These are phyloP conservation scores for Podaxis pistillaris DNA, from an alignment of 768 basidiomycete species.

Conservation along the genomic window DNA sequence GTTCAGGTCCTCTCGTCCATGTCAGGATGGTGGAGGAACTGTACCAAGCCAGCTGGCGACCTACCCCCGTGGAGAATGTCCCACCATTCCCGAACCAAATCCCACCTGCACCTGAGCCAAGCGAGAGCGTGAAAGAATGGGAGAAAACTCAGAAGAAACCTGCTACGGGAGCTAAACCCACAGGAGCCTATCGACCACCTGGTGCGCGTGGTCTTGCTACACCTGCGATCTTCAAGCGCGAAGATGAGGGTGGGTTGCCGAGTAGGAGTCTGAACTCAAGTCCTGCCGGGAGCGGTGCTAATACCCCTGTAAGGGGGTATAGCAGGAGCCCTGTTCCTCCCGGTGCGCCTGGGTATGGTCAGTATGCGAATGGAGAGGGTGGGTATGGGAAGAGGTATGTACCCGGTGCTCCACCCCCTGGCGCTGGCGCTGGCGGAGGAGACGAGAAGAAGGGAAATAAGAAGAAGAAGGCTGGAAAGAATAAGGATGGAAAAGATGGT, in stretches of 20 bases:
- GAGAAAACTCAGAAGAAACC: conserved; percentile 49
- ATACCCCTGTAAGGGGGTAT: conserved; percentile 63
- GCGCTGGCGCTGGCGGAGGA: conserved; percentile 38
- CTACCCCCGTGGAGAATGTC: conserved; percentile 61
- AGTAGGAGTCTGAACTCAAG: conserved; percentile 23
- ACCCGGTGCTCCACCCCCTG: conserved; percentile 65
- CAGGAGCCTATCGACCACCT: conserved; percentile 91
- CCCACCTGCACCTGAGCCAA: conserved; percentile 67
- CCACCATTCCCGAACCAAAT: conserved; percentile 67
- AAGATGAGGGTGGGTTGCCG: conserved; percentile 82
- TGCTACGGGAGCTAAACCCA: conserved; percentile 52
- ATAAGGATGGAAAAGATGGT: conserved; percentile 26
- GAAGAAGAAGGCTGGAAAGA: conserved; percentile 51
- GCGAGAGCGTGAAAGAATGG: conserved; percentile 50
- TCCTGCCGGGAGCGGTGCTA: conserved; percentile 40
- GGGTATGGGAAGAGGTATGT: conserved; percentile 54
- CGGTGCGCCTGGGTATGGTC: conserved; percentile 44
- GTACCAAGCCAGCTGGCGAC: conserved; percentile 87
- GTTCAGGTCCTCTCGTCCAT: conserved; percentile 83
- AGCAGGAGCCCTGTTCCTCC: conserved; percentile 53
- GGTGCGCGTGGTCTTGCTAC: conserved; percentile 89
- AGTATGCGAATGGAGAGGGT: conserved; percentile 30
- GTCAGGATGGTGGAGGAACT: conserved; percentile 82
- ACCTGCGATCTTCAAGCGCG: conserved; percentile 85
- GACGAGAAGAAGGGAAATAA: conserved; percentile 53